Base-by-base conservation (phyloP, 306 rosid genomes). In the Argentina anserina region DNA sequence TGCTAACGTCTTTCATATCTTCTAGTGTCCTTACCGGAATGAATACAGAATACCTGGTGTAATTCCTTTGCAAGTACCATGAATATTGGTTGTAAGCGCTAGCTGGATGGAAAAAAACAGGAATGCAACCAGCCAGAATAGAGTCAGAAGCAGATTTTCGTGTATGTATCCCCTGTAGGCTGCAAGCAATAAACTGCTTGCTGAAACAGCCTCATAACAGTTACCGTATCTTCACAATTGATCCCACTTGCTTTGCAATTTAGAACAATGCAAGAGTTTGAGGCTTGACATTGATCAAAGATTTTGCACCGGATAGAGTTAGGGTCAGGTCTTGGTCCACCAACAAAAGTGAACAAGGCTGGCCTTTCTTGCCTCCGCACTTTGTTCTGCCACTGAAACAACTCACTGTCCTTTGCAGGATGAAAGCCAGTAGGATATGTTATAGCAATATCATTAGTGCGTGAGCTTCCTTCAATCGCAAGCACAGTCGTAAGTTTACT, bases 341-440 rank as follows among this genome's bases (percentile, higher is more conserved):
- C 88, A 0, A 67, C 85, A 56, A 87, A 87, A 55, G 88, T 53
- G 40, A 87, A 84, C 78, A 84, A 68, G 74, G 75, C 34, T 15
- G 69, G 74, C 78, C 90, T 82, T 65, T 69, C 75, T 81, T 33
- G 34, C 41, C 10, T 75, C 11, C 82, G 75, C 80, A 84, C 67
- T 42, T 67, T 84, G 31, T 68, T 65, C 52, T 84, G 88, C 90
- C 90, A 87, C 36, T 65, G 33, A 1, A 65, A 15, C 42, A 87
- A 73, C 59, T 87, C 80, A 0, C 0, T 9, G 7, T 78, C 83
- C 29, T 72, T 75, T 0, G 80, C 70, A 47, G 88, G 88, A 36
- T 87, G 88, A 47, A 87, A 87, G 72, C 73, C 70, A 7, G 86
- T 87, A 5, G 90, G 90, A 33, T 84, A 87, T 64, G 90, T 90